phyloP scores from a whole-genome alignment of 306 rosid genomes.

The Vachellia pachyceras region DNA sequence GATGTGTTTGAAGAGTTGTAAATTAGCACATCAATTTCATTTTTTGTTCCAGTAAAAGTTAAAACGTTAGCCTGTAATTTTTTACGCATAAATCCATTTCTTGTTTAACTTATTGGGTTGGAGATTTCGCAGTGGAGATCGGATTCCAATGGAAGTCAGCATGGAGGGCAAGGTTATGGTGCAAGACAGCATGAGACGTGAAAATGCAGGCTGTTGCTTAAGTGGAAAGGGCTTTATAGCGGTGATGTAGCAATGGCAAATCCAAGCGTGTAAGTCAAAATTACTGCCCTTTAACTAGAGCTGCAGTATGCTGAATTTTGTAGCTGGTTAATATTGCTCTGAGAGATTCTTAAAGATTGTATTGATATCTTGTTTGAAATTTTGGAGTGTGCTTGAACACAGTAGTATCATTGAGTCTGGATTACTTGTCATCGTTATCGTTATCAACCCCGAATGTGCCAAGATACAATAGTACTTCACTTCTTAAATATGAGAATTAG shows the following conservation, averaged over 20 bases:
- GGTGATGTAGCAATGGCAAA: constrained; percentile 11
- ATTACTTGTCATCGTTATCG: background rate
- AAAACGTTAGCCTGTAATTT: background rate
- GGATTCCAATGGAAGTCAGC: constrained; percentile 55
- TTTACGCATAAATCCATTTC: background rate
- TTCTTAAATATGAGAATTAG: too few relatives aligned
- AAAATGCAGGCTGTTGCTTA: constrained; percentile 51
- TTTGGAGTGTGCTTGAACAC: constrained; percentile 36
- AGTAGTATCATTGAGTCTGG: background rate
- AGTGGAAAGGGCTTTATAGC: constrained; percentile 53
- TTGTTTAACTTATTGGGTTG: constrained; percentile 10
- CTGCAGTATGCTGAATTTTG: constrained; percentile 45
- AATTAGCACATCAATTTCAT: background rate
- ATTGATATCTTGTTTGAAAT: constrained; percentile 32
- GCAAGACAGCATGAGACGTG: constrained; percentile 50
- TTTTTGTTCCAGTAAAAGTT: background rate
- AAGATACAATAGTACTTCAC: too few relatives aligned
- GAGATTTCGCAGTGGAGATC: constrained; percentile 63
- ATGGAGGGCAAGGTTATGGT: constrained; percentile 59
- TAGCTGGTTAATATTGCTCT: constrained; percentile 45
- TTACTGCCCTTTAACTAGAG: constrained; percentile 40
- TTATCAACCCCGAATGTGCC: too few relatives aligned
- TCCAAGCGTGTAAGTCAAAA: constrained; percentile 13
- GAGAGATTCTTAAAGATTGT: constrained; percentile 38
- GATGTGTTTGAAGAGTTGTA: background rate